Evolutionary conservation across 2,329 filamentous ascomycete species (phyloP).

Genomic region (Calonectria fujianensis): DNA sequence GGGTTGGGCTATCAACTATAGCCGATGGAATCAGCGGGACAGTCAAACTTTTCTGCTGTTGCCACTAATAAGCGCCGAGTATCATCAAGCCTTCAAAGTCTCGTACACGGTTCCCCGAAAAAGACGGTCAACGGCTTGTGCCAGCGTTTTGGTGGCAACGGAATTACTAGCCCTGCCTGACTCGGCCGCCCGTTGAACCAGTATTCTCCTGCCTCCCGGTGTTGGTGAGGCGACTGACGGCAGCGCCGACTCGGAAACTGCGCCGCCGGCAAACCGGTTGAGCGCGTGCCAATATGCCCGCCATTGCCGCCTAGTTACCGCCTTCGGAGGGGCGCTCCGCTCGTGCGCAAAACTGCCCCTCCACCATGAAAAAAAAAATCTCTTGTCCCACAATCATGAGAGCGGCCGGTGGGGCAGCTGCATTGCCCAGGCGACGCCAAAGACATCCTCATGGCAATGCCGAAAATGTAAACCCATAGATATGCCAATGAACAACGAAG

Average conservation of each 20-base stretch:
- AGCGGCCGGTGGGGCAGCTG: background rate
- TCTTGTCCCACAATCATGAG: slow-evolving; percentile 33
- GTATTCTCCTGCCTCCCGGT: slow-evolving; percentile 1
- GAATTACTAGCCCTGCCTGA: slow-evolving; percentile 11
- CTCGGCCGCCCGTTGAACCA: slow-evolving; percentile 33
- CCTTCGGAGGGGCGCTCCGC: slow-evolving; percentile 34
- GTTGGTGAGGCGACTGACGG: slow-evolving; percentile 23
- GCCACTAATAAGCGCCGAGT: slow-evolving; percentile 20
- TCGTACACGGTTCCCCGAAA: background rate
- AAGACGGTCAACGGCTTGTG: slow-evolving; percentile 17
- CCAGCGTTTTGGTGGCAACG: slow-evolving; percentile 26
- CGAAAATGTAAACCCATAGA: background rate
- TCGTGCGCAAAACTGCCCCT: slow-evolving; percentile 29
- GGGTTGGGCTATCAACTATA: slow-evolving; percentile 11
- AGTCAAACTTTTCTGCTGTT: slow-evolving; percentile 16
- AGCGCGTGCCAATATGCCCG: slow-evolving; percentile 15
- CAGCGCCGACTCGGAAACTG: slow-evolving; percentile 34
- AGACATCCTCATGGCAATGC: background rate
- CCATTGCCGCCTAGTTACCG: slow-evolving; percentile 26
- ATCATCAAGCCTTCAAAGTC: slow-evolving; percentile 24
- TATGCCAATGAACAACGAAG: background rate
- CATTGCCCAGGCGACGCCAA: slow-evolving; percentile 21
- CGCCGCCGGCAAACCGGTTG: slow-evolving; percentile 23
- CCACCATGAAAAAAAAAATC: slow-evolving; percentile 31
- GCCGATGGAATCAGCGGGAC: slow-evolving; percentile 15